Base-by-base conservation (phyloP, 352 stramenopile species). In the Globisporangium rhizosaccharum region DNA sequence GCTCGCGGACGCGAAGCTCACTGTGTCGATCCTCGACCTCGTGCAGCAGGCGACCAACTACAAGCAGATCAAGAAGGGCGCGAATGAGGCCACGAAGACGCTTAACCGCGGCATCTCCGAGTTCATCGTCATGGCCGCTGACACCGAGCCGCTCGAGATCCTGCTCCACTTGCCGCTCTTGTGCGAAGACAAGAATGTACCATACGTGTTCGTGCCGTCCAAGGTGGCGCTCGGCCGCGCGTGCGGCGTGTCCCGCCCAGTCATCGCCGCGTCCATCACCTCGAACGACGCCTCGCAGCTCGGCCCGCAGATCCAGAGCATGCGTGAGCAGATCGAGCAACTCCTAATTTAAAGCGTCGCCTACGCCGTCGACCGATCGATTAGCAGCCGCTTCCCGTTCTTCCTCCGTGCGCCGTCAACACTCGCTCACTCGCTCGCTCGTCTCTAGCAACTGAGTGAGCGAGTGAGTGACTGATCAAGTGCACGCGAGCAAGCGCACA, bases 51-150 rank as follows among this genome's bases (percentile, higher is more conserved):
- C 97, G 45, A 96, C 92, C 66, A 99, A 99, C 82, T 99, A 99
- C 92, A 99, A 99, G 89, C 97, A 99, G 81, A 98, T 99, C 67
- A 99, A 99, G 82, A 99, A 99, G 85, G 97, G 98, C 55, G 98
- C 97, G 57, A 99, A 99, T 83, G 98, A 99, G 70, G 97, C 97
- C 66, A 99, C 98, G 70, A 99, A 99, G 85, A 99, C 97, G 23
- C 76, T 99, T 55, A 99, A 99, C 84, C 94, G 98, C 59, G 97
- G 97, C 63, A 99, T 99, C 76, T 97, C 91, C 53, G 97, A 99
- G 82, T 98, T 99, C 70, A 99, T 99, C 73, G 90, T 99, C 73
- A 98, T 99, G 96, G 90, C 97, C 42, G 97, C 97, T 33, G 98
- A 99, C 85, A 97, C 98, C 23, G 97, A 99, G 79, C 98, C 98